A percentile compares a stretch with the other conserved stretches of the same genome.
phyloP scores from a whole-genome alignment of 2,329 filamentous ascomycete genomes.

The Fusarium sulawesiense region DNA sequence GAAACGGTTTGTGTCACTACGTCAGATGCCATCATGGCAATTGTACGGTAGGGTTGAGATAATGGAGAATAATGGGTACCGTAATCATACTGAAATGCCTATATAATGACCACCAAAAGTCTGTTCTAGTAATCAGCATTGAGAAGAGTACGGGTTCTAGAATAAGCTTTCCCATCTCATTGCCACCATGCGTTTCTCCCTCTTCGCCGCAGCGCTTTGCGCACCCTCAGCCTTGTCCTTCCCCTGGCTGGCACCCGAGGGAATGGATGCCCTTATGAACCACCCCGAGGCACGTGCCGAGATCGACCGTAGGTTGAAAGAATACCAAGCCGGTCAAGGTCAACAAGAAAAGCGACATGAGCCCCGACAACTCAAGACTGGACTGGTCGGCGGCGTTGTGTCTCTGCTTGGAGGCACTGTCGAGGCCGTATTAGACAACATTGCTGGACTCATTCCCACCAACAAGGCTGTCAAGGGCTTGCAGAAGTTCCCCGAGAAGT shows the following conservation, averaged over 20 bases:
- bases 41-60: not conserved
- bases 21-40: slow-evolving; percentile 16
- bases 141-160: not conserved
- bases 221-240: slow-evolving; percentile 18
- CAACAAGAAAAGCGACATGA: not conserved
- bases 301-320: slow-evolving; percentile 23
- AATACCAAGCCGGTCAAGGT: not conserved
- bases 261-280: slow-evolving; percentile 20
- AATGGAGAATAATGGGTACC: not conserved
- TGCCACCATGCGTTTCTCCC: slow-evolving; percentile 1
- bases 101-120: not conserved
- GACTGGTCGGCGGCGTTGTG: slow-evolving; percentile 3
- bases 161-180: not conserved
- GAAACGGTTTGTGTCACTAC: not conserved
- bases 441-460: slow-evolving; percentile 23
- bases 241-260: slow-evolving; percentile 18
- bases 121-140: not conserved
- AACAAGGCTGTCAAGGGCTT: slow-evolving; percentile 25
- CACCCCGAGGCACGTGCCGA: slow-evolving; percentile 25
- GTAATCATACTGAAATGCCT: not conserved
- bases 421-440: slow-evolving; percentile 21
- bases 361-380: slow-evolving; percentile 8
- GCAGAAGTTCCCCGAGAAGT: slow-evolving; percentile 24
- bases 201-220: slow-evolving; percentile 14
- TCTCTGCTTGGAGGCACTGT: slow-evolving; percentile 22